Evolutionary conservation across 129 eudicot genomes (phyloP).

Genomic region (Tanacetum coccineum): DNA sequence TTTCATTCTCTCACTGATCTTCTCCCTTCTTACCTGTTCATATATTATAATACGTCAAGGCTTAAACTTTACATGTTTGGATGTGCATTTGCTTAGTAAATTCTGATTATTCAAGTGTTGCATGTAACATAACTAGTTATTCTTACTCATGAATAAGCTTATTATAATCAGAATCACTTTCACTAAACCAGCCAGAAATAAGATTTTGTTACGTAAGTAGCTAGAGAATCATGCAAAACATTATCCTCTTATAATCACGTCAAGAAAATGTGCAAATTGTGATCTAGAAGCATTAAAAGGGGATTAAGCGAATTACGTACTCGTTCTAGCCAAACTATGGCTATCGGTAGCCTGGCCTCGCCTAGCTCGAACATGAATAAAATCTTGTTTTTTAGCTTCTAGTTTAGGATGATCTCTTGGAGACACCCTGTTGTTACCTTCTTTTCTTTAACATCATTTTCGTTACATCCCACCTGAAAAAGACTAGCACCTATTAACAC

Average conservation of each 20-base stretch:
- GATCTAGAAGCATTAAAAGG: not conserved
- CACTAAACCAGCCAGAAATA: too few species aligned
- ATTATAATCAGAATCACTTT: too few species aligned
- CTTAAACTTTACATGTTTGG: not conserved
- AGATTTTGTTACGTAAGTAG: too few species aligned
- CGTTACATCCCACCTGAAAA: constrained; percentile 49
- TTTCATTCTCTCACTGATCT: constrained; percentile 95
- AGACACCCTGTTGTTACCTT: constrained; percentile 43
- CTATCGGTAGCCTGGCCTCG: constrained; percentile 99
- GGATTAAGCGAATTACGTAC: constrained; percentile 32
- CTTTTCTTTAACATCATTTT: too few species aligned
- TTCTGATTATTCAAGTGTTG: too few species aligned
- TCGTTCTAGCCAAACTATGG: constrained; percentile 98
- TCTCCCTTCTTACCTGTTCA: constrained; percentile 89
- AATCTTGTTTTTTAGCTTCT: constrained; percentile 67
- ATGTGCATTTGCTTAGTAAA: too few species aligned
- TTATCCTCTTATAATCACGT: not conserved
- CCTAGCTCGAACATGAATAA: constrained; percentile 94
- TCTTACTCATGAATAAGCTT: too few species aligned
- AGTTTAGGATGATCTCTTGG: constrained; percentile 47
- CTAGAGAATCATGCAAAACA: not conserved
- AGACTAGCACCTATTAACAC: constrained; percentile 2
- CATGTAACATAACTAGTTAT: too few species aligned
- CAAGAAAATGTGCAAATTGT: not conserved
- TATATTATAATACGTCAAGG: not conserved